phyloP scores from a whole-genome alignment of 1,284 basidiomycete species.

The Tilletia horrida region DNA sequence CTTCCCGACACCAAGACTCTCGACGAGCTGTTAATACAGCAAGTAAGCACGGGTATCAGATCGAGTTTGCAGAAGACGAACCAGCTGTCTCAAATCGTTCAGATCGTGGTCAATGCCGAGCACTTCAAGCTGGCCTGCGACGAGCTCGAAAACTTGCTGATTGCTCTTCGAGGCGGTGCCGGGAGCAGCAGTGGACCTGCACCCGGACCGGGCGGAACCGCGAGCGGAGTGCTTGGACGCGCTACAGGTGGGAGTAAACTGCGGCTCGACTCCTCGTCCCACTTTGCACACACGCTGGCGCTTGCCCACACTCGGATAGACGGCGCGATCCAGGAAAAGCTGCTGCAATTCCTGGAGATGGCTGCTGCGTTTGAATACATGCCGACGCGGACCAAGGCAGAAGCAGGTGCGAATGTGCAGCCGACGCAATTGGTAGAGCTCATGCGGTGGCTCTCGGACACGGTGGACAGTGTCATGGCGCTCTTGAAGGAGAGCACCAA shows the following conservation, averaged over 20 bases:
- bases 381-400: slow-evolving; percentile 57
- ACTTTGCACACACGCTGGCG: slow-evolving; percentile 70
- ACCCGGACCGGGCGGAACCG: slow-evolving; percentile 70
- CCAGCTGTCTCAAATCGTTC: slow-evolving; percentile 87
- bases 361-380: slow-evolving; percentile 93
- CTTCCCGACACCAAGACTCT: slow-evolving; percentile 66
- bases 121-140: slow-evolving; percentile 82
- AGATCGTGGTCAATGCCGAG: slow-evolving; percentile 88
- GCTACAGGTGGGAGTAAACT: slow-evolving; percentile 58
- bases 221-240: no score
- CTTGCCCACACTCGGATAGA: slow-evolving; percentile 76
- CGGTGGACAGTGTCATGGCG: slow-evolving; percentile 87
- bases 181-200: slow-evolving; percentile 55
- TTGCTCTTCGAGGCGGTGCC: slow-evolving; percentile 56
- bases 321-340: slow-evolving; percentile 78
- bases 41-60: slow-evolving; percentile 75
- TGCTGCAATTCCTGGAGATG: slow-evolving; percentile 93
- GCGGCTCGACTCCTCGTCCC: slow-evolving; percentile 65
- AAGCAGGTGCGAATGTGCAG: slow-evolving; percentile 57
- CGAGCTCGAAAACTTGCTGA: slow-evolving; percentile 82
- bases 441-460: slow-evolving; percentile 91
- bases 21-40: slow-evolving; percentile 75
- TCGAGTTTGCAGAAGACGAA: slow-evolving; percentile 66
- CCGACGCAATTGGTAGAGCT: slow-evolving; percentile 93
- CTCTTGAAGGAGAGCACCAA: slow-evolving; percentile 72